Conservation (phyloP, 805 yeast genomes). For the Candida bentonensis region DNA sequence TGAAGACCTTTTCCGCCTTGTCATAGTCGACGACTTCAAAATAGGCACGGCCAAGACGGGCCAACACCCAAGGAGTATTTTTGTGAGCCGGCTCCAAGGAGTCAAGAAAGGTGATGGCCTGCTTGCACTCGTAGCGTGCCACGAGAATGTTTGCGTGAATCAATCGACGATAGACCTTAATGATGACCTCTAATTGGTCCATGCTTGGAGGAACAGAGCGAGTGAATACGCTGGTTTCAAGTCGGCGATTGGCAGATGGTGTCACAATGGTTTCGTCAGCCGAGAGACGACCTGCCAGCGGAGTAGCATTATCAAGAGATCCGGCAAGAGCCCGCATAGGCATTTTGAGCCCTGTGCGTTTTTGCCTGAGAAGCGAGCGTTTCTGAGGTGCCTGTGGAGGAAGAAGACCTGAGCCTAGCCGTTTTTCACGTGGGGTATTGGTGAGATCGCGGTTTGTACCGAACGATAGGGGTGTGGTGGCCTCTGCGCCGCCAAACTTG, state of each 20-base stretch:
- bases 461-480: neutral
- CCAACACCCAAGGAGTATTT: constrained; percentile 73
- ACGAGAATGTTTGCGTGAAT: constrained; percentile 1
- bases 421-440: constrained; percentile 1
- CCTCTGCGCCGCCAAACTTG: neutral
- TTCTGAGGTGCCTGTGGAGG: constrained; percentile 10
- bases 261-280: neutral
- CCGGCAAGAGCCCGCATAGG: neutral
- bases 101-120: constrained; percentile 59
- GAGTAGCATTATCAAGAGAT: neutral
- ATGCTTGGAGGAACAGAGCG: neutral
- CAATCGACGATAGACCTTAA: neutral
- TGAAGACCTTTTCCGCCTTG: constrained; percentile 53
- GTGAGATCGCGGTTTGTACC: constrained; percentile 1
- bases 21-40: constrained; percentile 81
- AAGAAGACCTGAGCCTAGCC: neutral
- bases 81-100: constrained; percentile 48
- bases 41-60: constrained; percentile 66
- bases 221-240: neutral
- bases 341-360: neutral
- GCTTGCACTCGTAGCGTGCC: constrained; percentile 52
- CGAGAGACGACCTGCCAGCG: neutral
- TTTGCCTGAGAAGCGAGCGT: neutral
- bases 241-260: neutral
- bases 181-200: neutral